These are phyloP conservation scores for Heliamphora exappendiculata DNA, from an alignment of 148 eudicot genomes.

Conservation along the genomic window DNA sequence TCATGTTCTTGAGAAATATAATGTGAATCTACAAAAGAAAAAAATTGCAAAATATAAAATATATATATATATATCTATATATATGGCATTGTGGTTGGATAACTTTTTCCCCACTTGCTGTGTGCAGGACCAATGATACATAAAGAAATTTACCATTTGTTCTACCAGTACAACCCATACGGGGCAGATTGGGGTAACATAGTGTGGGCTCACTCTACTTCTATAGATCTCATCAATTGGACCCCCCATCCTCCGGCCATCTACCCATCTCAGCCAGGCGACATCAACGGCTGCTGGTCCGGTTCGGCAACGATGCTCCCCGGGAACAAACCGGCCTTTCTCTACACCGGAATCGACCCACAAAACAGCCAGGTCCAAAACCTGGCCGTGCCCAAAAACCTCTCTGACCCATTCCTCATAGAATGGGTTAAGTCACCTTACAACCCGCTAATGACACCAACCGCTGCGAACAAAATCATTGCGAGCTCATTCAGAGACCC, in stretches of 20 bases:
- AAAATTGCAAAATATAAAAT: no score
- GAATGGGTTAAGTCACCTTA: conserved; percentile 41
- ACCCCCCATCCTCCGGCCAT: conserved; percentile 38
- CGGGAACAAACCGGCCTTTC: conserved; percentile 35
- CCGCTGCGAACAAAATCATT: conserved; percentile 29
- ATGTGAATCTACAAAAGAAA: no score
- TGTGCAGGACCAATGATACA: conserved; percentile 58
- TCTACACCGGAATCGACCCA: conserved; percentile 51
- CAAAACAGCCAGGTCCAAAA: conserved; percentile 51
- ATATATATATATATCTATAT: no score
- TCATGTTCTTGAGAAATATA: no score
- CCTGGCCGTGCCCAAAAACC: conserved; percentile 47
- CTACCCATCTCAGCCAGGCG: conserved; percentile 25
- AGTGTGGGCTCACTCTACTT: conserved; percentile 70
- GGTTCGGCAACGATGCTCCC: conserved; percentile 62
- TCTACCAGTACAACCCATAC: conserved; percentile 72
- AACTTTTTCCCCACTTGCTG: background rate
- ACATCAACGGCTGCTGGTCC: conserved; percentile 55
- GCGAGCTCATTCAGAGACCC: conserved; percentile 52
- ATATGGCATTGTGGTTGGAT: no score
- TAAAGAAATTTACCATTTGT: conserved; percentile 64
- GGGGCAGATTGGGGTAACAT: conserved; percentile 46
- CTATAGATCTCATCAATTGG: conserved; percentile 62
- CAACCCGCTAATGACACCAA: conserved; percentile 51
- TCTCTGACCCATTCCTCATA: conserved; percentile 45